Evolutionary conservation across 2,329 filamentous ascomycete species (phyloP), one percentile per base, ranked within the genome.

Genomic region (Xylaria sp.): DNA sequence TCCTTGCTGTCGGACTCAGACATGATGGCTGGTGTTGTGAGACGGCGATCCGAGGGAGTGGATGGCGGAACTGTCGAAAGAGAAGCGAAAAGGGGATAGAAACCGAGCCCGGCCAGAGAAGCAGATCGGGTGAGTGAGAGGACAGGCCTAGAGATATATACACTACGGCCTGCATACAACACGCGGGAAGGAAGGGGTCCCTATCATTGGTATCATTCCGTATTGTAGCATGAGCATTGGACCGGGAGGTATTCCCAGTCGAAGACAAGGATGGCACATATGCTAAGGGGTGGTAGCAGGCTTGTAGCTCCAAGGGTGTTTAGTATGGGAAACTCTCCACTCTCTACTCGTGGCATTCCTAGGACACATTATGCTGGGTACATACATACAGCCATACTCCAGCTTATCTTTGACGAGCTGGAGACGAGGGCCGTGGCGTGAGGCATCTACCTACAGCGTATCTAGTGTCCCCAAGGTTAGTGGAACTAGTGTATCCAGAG

Each of bases 1-100:
- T 75, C 73, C 19, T 55, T 68, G 30, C 57, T 67, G 60, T 76
- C 73, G 56, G 75, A 75, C 73, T 78, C 77, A 39, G 64, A 68
- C 69, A 72, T 70, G 54, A 24, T 65, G 60, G 42, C 45, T n/a
- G 50, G 12, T 17, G 45, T 47, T 36, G 45, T 34, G 59, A 17
- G 47, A 59, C 32, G 54, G 24, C 17, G 24, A 59, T 36, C 61
- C 54, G 24, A 61, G 34, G 57, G 45, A 67, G 27, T 45, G 53
- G 55, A 67, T 32, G 50, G 36, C 30, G 27, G 39, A 19, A 53
- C n/a, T 42, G 55, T 56, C 58, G 30, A 48, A 32, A 60, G 48
- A 21, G 34, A 51, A 66, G 19, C n/a, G 45, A 55, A 24, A 61
- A n/a, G 34, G 51, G 48, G 48, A 53, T 54, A 50, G 21, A 12